phyloP scores from a whole-genome alignment of 169 alveolate species.

The Eimeria acervulina region DNA sequence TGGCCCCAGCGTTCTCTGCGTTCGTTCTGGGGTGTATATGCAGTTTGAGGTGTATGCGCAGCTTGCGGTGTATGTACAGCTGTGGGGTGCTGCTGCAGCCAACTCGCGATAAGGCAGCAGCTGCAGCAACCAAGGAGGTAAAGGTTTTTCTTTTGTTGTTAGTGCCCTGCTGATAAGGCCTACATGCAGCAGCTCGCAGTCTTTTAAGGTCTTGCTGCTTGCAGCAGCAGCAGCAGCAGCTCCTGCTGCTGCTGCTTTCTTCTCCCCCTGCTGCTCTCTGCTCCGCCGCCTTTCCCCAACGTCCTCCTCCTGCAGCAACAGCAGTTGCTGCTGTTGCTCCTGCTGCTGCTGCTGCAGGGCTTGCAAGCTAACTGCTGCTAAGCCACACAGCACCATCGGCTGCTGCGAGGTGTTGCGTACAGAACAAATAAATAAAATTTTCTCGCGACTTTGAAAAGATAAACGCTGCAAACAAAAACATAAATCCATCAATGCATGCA shows the following conservation, averaged over 20 bases:
- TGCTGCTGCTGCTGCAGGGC: not conserved
- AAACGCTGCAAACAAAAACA: constrained; percentile 40
- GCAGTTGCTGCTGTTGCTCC: not conserved
- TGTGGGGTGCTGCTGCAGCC: not conserved
- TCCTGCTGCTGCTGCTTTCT: not conserved
- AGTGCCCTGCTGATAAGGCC: no score
- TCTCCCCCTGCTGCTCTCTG: no score
- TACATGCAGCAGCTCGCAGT: no score
- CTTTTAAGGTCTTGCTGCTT: not conserved
- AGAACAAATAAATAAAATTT: constrained; percentile 24
- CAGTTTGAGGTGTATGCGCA: no score
- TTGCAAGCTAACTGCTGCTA: not conserved
- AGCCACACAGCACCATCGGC: not conserved
- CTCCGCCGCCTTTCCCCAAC: no score
- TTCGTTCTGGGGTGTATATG: not conserved
- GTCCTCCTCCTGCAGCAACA: no score
- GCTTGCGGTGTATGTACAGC: no score
- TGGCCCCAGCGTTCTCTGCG: not conserved
- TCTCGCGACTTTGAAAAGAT: constrained; percentile 16
- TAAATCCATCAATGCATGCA: no score
- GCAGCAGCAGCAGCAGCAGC: constrained; percentile 16
- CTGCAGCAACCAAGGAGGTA: not conserved
- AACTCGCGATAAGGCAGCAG: not conserved
- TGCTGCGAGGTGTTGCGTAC: constrained; percentile 1
- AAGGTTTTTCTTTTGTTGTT: not conserved